phyloP scores from a whole-genome alignment of 2,329 filamentous ascomycete genomes.

The Boeremia exigua region DNA sequence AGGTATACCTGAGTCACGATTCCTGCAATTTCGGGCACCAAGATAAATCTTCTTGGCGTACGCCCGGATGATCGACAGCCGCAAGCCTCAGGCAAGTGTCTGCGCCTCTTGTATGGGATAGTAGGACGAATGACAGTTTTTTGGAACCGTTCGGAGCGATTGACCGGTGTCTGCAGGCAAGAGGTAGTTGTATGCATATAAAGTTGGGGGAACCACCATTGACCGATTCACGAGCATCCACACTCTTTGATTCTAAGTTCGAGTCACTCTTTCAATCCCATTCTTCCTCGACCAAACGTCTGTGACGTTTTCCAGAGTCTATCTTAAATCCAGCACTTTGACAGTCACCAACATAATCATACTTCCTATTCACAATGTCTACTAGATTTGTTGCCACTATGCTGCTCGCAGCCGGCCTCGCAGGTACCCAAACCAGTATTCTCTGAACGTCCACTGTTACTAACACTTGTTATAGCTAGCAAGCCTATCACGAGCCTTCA shows the following conservation, averaged over 20 bases:
- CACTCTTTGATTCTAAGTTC: not conserved
- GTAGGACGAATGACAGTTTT: slow-evolving; percentile 4
- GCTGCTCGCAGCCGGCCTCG: slow-evolving; percentile 15
- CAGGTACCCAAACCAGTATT: not conserved
- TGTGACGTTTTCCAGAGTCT: not conserved
- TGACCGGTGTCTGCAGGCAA: not conserved
- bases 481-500: slow-evolving; percentile 1
- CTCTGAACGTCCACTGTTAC: not conserved
- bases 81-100: slow-evolving; percentile 9
- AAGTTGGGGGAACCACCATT: not conserved
- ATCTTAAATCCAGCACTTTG: not conserved
- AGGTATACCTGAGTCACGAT: not conserved
- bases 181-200: not conserved
- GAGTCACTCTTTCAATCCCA: slow-evolving; percentile 4
- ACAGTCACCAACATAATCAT: not conserved
- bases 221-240: not conserved
- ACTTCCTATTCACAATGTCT: not conserved
- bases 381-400: not conserved
- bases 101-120: not conserved
- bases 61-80: slow-evolving; percentile 11
- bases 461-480: not conserved
- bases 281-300: not conserved
- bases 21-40: slow-evolving; percentile 10
- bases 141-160: not conserved
- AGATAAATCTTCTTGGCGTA: slow-evolving; percentile 1